Conservation (phyloP, 371 early-diverging fungal species). For the Zychaea mexicana region DNA sequence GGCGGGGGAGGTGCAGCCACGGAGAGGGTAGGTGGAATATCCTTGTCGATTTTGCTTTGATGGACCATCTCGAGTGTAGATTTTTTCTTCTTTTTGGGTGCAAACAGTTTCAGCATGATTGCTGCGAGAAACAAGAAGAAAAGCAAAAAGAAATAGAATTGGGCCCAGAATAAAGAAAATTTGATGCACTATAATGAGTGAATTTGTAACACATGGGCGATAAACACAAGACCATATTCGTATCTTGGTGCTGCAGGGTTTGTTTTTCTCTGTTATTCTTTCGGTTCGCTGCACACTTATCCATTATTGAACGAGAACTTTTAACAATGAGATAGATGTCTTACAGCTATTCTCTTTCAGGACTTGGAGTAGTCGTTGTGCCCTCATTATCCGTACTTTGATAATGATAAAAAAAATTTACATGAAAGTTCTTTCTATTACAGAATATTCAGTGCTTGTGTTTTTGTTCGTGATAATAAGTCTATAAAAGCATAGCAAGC, state of each 20-base stretch:
- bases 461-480: too few species aligned
- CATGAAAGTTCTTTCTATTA: too few species aligned
- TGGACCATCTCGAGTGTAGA: not conserved
- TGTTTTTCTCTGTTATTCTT: not conserved
- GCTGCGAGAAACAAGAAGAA: not conserved
- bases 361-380: too few species aligned
- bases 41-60: not conserved
- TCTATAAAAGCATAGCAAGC: too few species aligned
- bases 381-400: too few species aligned
- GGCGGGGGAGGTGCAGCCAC: not conserved
- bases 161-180: not conserved
- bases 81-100: constrained; percentile 16
- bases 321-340: too few species aligned
- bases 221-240: constrained; percentile 2
- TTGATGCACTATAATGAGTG: not conserved
- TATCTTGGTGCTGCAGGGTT: not conserved
- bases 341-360: too few species aligned
- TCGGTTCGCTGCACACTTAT: too few species aligned
- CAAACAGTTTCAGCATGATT: constrained; percentile 15
- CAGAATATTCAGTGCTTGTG: too few species aligned
- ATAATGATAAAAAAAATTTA: too few species aligned
- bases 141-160: not conserved
- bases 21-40: not conserved
- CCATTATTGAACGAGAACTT: too few species aligned
- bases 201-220: not conserved